phyloP scores from a whole-genome alignment of 225 moss, liverwort and hornwort genomes.

The Pseudisothecium myosuroides region DNA sequence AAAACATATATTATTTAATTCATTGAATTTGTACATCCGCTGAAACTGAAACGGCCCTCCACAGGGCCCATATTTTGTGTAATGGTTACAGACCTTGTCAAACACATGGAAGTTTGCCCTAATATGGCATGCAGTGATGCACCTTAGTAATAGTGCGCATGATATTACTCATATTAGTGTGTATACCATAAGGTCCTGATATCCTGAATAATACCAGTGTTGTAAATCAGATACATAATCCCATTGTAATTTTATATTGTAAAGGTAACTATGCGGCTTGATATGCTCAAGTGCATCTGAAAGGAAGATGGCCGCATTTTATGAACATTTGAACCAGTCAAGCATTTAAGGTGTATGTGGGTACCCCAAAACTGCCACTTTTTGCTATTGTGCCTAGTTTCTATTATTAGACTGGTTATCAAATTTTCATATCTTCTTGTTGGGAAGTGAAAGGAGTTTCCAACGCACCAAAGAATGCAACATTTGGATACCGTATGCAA shows the following conservation, averaged over 20 bases:
- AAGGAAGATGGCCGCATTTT: too few relatives aligned
- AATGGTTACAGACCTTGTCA: neutral
- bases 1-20: too few relatives aligned
- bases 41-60: too few relatives aligned
- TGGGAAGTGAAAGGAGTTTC: neutral
- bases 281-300: neutral
- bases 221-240: neutral
- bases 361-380: fast-evolving
- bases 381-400: too few relatives aligned
- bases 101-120: neutral
- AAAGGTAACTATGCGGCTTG: neutral
- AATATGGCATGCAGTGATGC: neutral
- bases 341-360: neutral
- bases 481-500: neutral
- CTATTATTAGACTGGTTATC: neutral
- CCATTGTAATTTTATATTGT: neutral
- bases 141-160: neutral
- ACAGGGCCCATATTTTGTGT: too few relatives aligned
- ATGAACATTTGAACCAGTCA: neutral
- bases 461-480: fast-evolving
- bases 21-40: too few relatives aligned
- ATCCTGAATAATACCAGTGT: neutral
- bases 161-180: too few relatives aligned
- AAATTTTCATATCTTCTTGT: neutral
- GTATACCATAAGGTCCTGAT: neutral